Conservation (phyloP, 1,139 yeast genomes). For the Suhomyces choctaworum region DNA sequence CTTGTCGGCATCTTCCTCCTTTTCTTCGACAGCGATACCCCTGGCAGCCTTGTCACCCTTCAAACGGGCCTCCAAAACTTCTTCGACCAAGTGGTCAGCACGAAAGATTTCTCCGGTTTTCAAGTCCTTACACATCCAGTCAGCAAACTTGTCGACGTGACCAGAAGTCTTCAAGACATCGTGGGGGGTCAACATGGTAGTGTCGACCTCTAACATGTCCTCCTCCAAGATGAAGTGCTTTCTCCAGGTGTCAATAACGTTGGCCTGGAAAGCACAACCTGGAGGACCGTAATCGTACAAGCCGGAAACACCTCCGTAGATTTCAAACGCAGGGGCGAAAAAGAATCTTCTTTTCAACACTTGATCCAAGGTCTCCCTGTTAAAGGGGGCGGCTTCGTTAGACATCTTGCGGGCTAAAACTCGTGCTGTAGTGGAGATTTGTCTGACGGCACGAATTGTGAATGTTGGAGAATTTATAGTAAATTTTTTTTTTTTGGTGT, state of each 20-base stretch:
- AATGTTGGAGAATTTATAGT: neutral
- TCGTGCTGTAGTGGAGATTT: constrained; percentile 5
- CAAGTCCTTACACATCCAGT: constrained; percentile 97
- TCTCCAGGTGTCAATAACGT: constrained; percentile 93
- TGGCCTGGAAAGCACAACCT: constrained; percentile 97
- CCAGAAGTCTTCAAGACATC: constrained; percentile 98
- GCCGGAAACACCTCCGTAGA: constrained; percentile 98
- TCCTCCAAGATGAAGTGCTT: constrained; percentile 96
- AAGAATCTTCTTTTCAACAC: constrained; percentile 94
- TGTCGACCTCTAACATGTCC: constrained; percentile 98
- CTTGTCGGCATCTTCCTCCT: constrained; percentile 67
- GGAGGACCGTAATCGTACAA: constrained; percentile 99
- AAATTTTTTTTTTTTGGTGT: constrained; percentile 2
- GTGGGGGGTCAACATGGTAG: constrained; percentile 96
- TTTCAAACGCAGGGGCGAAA: constrained; percentile 95
- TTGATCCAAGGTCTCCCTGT: constrained; percentile 85
- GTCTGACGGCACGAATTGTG: constrained; percentile 8
- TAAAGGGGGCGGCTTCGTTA: constrained; percentile 49
- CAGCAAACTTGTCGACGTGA: constrained; percentile 98
- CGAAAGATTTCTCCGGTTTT: constrained; percentile 98
- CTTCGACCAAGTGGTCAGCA: constrained; percentile 98
- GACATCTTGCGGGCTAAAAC: constrained; percentile 26
- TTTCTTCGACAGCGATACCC: constrained; percentile 60
- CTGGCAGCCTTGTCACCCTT: constrained; percentile 97
- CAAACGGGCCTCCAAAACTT: constrained; percentile 90